Evolutionary conservation across 371 early-diverging fungal species (phyloP), one percentile per base, ranked within the genome.

Genomic region (Nematocida sp.): DNA sequence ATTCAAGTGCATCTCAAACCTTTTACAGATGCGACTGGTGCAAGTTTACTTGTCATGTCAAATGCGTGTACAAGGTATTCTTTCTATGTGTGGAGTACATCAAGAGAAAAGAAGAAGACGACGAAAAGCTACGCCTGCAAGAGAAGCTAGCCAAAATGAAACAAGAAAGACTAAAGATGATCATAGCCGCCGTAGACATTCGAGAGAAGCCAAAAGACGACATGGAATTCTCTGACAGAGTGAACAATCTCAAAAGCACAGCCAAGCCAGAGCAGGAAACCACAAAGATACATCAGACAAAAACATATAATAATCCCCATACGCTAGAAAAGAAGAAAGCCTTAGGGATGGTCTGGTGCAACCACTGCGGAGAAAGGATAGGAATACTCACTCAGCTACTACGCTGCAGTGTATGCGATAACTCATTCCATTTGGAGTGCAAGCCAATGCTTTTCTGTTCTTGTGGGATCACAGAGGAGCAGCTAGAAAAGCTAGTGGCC

Each of bases 361-460:
- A 88, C 78, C 95, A 96, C 82, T 96, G 96, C 85, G 95, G 95
- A 34, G 87, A 87, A 52, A 88, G 91, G 86, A 86, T 96, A 23
- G 86, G 92, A 2, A 81, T 93, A 3, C 90, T 91, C n/a, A 75
- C 75, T 11, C 65, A 77, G 51, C 78, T 77, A n/a, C 54, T 61
- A 23, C 53, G 61, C 47, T 87, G 87, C 77, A 60, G 53, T 1
- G 83, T 82, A 81, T 96, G 96, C 84, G 77, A 79, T 29, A 77
- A 87, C 19, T 85, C 88, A 0, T 89, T 89, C 76, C 96, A 96
- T 83, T 83, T 86, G 1, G 85, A 85, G 2, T 96, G 96, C 85
- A 84, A 86, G 66, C 85, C 85, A 45, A 85, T 88, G 58, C 87
- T 95, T 0, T 95, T 95, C 31, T 88, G 91, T 76, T 88, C 90